Evolutionary conservation across 345 rosid genomes (phyloP).

Genomic region (Mallotus nudiflorus): DNA sequence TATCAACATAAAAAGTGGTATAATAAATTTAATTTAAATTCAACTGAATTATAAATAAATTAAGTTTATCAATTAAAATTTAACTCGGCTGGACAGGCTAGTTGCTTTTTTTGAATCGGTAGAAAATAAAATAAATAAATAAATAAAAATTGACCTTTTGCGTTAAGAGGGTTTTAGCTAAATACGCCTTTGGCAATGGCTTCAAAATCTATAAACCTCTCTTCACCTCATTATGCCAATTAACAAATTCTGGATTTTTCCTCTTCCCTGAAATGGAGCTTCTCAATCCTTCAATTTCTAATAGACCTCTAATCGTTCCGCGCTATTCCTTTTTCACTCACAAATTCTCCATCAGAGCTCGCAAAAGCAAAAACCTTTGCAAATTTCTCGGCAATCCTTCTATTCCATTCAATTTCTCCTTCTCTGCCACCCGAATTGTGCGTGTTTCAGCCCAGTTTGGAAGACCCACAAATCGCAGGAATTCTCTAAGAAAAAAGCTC

Average conservation of each 20-base stretch:
- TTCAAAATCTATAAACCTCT: constrained; percentile 12
- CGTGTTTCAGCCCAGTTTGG: constrained; percentile 59
- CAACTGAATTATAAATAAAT: no score
- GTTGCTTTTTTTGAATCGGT: no score
- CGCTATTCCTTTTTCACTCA: constrained; percentile 34
- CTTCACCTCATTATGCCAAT: no score
- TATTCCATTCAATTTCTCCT: constrained; percentile 22
- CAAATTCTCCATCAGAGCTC: constrained; percentile 24
- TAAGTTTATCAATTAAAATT: no score
- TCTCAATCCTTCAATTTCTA: constrained; percentile 31
- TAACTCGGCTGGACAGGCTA: no score
- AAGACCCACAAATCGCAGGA: constrained; percentile 53
- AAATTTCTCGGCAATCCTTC: constrained; percentile 24
- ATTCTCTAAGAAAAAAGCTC: constrained; percentile 68
- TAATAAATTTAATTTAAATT: no score
- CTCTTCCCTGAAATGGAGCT: constrained; percentile 42
- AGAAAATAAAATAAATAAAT: no score
- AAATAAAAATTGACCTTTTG: no score
- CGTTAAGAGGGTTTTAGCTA: no score
- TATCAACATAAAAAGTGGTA: no score
- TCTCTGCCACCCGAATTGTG: constrained; percentile 15
- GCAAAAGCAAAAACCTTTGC: constrained; percentile 29
- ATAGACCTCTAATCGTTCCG: constrained; percentile 18
- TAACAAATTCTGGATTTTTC: neutral
- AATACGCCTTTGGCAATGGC: no score